A percentile compares a stretch with the other conserved stretches of the same genome.
These are phyloP conservation scores for Lachnellula willkommii DNA, from an alignment of 2,329 filamentous ascomycete genomes.

Conservation along the genomic window DNA sequence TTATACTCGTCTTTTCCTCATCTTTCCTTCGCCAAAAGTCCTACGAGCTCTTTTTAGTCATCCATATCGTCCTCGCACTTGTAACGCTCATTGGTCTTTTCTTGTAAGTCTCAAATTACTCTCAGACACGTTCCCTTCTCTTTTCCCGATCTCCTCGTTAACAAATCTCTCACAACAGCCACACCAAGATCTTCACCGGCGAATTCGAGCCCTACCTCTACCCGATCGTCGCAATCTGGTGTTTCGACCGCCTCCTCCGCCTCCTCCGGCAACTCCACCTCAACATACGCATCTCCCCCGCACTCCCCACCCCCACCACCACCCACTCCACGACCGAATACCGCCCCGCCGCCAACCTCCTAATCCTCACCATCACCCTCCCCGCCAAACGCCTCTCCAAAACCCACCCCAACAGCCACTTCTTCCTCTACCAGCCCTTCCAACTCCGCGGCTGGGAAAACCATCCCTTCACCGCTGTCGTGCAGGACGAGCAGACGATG, in stretches of 20 bases:
- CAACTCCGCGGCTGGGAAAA: slow-evolving; percentile 43
- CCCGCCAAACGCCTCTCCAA: slow-evolving; percentile 24
- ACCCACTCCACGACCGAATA: too few species aligned
- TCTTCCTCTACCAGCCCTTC: slow-evolving; percentile 41
- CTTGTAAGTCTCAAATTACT: slow-evolving; percentile 2
- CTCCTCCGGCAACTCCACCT: slow-evolving; percentile 35
- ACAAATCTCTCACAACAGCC: slow-evolving; percentile 6
- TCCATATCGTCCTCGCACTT: slow-evolving; percentile 49
- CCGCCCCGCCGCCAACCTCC: too few species aligned
- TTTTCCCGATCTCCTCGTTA: too few species aligned
- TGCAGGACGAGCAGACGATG: not conserved
- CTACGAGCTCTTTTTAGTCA: slow-evolving; percentile 47
- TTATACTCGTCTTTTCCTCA: slow-evolving; percentile 35
- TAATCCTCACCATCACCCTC: too few species aligned
- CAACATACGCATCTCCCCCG: not conserved
- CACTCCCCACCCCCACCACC: not conserved
- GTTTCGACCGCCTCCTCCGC: slow-evolving; percentile 42
- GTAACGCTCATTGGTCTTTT: slow-evolving; percentile 37
- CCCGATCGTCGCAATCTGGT: slow-evolving; percentile 36
- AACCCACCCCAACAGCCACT: slow-evolving; percentile 39
- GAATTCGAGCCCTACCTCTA: slow-evolving; percentile 46
- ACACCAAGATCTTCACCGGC: slow-evolving; percentile 42
- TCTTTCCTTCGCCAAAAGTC: slow-evolving; percentile 24
- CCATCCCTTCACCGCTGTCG: slow-evolving; percentile 41
- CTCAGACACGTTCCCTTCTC: too few species aligned